A percentile compares a stretch with the other conserved stretches of the same genome.
phyloP scores from a whole-genome alignment of 305 asterid genomes.

The Withania somnifera region DNA sequence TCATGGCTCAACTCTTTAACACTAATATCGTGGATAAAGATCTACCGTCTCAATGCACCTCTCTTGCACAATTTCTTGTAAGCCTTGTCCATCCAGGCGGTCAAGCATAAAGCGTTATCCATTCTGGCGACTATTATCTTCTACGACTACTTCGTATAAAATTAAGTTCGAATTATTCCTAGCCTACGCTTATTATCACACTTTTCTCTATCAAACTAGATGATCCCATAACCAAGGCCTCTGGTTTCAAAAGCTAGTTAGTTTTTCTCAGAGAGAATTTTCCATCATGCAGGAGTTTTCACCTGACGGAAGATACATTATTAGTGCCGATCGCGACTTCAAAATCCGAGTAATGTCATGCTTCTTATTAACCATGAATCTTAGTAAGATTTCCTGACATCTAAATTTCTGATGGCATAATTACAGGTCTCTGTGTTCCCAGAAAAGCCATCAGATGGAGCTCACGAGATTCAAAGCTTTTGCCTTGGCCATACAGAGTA shows the following conservation, averaged over 20 bases:
- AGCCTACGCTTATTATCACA: not conserved
- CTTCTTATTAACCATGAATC: constrained; percentile 4
- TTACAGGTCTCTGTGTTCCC: constrained; percentile 75
- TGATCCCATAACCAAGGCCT: not conserved
- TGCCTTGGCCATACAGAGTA: constrained; percentile 97
- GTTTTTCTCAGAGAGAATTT: not conserved
- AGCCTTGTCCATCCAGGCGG: not conserved
- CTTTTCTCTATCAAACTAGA: not conserved
- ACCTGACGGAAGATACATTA: constrained; percentile 56
- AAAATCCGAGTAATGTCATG: constrained; percentile 67
- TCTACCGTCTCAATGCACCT: not conserved
- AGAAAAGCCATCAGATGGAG: constrained; percentile 57
- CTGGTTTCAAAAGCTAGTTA: not conserved
- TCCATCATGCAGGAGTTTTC: constrained; percentile 61
- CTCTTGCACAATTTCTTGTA: not conserved
- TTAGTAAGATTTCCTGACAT: not conserved
- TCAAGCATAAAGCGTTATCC: not conserved
- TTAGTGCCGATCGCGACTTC: constrained; percentile 89
- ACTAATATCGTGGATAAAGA: not conserved
- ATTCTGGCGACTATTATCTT: not conserved
- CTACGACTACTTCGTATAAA: not conserved
- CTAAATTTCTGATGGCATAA: constrained; percentile 10
- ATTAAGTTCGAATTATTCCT: not conserved
- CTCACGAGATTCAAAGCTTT: constrained; percentile 80
- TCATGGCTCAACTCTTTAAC: not conserved